Evolutionary conservation across 177 flowering plant genomes (phyloP), one percentile per base, ranked within the genome.

Genomic region (Vitis hybrid): DNA sequence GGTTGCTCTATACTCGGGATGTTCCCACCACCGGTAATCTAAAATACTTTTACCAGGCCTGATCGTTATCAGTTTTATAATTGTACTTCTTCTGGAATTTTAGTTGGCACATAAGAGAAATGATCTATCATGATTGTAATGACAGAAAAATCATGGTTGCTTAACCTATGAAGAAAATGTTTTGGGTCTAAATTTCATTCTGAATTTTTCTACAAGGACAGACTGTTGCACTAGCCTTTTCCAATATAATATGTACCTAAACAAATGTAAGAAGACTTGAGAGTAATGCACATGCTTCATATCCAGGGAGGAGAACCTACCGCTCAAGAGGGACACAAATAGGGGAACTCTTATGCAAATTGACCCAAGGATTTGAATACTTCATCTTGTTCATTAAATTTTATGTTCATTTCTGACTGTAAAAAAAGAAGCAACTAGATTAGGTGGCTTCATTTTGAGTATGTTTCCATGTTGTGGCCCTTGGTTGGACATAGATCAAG

Each of bases 21-120:
- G 99, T 77, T 83, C 82, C 56, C 98, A 93, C 75, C 96, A 95
- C 71, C 52, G 92, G 99, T 93, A 85, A 70, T 63, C 55, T 60
- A 5, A 27, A 21, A 0, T 2, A 21, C 2, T 70, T 52, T 60
- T 46, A 46, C n/a, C 55, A 14, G 48, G 13, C 63, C 11, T 52
- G 49, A 18, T 11, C 2, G 11, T 6, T 1, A 21, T 30, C 57
- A 51, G 32, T 18, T 52, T 67, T 1, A 46, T 56, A 30, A 48
- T 17, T 46, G 3, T 56, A 11, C 30, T 66, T 62, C 48, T 70
- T 40, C 24, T 60, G 21, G 52, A 52, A 51, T 35, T 57, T 67
- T 52, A 56, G n/a, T 19, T 10, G 60, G 60, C 11, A 6, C 3
- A 10, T 57, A 18, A 18, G 18, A 57, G 56, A 54, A 17, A 14